These are phyloP conservation scores for Fusarium nygamai DNA, from an alignment of 2,329 filamentous ascomycete species.

Conservation along the genomic window DNA sequence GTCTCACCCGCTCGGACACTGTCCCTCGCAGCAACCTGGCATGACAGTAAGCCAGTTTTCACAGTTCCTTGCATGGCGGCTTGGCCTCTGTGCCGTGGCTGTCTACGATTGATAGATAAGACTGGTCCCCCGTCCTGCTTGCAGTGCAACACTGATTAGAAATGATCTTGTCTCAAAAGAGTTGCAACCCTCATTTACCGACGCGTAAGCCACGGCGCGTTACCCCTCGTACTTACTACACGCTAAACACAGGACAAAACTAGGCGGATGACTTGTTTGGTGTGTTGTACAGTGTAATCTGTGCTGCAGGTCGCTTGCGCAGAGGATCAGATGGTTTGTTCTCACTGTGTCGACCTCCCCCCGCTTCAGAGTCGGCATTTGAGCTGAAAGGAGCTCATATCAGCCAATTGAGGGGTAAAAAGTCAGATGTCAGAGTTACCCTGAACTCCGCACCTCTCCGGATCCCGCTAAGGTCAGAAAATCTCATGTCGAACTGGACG, in stretches of 20 bases:
- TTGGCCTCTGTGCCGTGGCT: neutral
- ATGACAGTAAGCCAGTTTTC: neutral
- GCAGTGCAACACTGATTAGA: neutral
- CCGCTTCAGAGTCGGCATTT: neutral
- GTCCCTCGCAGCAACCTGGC: neutral
- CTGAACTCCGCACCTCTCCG: neutral
- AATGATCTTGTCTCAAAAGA: neutral
- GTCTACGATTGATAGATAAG: neutral
- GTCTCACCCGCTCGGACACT: neutral
- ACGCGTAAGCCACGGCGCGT: constrained; percentile 14
- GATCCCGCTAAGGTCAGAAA: neutral
- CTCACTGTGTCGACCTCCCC: neutral
- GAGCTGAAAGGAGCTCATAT: neutral
- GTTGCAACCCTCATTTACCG: neutral
- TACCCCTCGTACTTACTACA: neutral
- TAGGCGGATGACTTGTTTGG: neutral
- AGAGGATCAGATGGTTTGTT: neutral
- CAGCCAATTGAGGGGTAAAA: neutral
- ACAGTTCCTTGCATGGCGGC: neutral
- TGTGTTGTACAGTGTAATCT: constrained; percentile 3
- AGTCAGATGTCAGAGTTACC: neutral
- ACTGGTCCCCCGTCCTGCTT: neutral
- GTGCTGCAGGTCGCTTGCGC: neutral
- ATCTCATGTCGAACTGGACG: neutral
- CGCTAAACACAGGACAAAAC: neutral